Percentiles rank a stretch among this genome's conserved stretches.
Evolutionary conservation across 1,139 yeast genomes (phyloP).

Genomic region (Magnusiomyces magnusii): DNA sequence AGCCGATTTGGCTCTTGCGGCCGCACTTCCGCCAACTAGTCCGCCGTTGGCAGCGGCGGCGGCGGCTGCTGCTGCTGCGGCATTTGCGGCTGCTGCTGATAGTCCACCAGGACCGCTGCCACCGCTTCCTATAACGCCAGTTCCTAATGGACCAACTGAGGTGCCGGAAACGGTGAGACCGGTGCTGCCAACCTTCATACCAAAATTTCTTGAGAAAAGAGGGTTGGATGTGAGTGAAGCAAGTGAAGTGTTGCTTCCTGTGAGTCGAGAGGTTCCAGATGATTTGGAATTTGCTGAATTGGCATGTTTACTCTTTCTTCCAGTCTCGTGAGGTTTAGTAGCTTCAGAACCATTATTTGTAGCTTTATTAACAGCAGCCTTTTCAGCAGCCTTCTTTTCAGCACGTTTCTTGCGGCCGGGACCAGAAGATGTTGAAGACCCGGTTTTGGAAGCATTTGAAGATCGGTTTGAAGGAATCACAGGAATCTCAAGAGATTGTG

Average conservation of each 20-base stretch:
- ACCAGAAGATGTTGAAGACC: not conserved
- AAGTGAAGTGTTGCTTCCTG: not conserved
- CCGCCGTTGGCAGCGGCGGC: slow-evolving; percentile 15
- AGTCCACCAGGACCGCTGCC: slow-evolving; percentile 6
- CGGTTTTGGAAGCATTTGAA: not conserved
- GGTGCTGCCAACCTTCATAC: slow-evolving; percentile 4
- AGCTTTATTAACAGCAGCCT: not conserved
- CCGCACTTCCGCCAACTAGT: slow-evolving; percentile 8
- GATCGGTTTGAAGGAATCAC: slow-evolving; percentile 21
- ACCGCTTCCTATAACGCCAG: slow-evolving; percentile 5
- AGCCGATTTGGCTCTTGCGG: slow-evolving; percentile 15
- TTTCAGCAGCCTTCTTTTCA: not conserved
- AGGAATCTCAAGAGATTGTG: slow-evolving; percentile 51
- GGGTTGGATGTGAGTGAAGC: slow-evolving; percentile 2
- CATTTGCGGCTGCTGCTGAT: slow-evolving; percentile 9
- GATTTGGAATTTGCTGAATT: not conserved
- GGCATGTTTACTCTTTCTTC: not conserved
- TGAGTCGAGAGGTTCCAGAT: not conserved
- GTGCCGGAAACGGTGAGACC: slow-evolving; percentile 5
- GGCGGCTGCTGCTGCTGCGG: slow-evolving; percentile 13
- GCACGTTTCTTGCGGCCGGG: slow-evolving; percentile 7
- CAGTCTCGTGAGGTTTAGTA: not conserved
- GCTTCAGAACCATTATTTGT: not conserved
- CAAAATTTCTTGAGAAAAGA: slow-evolving; percentile 1
- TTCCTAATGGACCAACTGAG: slow-evolving; percentile 7